Base-by-base conservation (phyloP, 2,329 filamentous ascomycete species). In the Rosellinia necatrix region DNA sequence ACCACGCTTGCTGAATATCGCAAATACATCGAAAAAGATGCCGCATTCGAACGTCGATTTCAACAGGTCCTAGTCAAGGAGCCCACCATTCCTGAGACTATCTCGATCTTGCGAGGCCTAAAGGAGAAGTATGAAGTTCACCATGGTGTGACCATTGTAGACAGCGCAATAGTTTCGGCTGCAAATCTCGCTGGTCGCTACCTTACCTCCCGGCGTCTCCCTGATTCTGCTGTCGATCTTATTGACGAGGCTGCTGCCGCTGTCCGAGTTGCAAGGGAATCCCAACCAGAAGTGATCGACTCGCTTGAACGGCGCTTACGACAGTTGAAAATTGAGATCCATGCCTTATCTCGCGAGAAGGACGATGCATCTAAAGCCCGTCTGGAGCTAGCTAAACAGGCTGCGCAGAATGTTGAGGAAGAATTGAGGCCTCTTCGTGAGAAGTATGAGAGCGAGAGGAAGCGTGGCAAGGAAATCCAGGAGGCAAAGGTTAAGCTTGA, bases 61-160 rank as follows among this genome's bases (percentile, higher is more conserved):
- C 94, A 99, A 74, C 94, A 99, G 75, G 94, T 99, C 34, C 76
- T 99, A 40, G 93, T 97, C 72, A 97, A 97, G 77, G 94, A 99
- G 72, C 94, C 94, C 2, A 82, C 85, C 5, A 87, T 97, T 44
- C 74, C 85, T 1, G 94, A 99, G 76, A 97, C 94, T 12, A 85
- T 99, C 61, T 99, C 94, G 19, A 99, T 99, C 69, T 87, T 99
- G n/a, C 91, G 94, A 81, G 94, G 94, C 70, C 79, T 99, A 61
- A 99, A 97, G 79, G 93, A 97, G 73, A 91, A 92, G 72, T 99
- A 97, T 76, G 94, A 99, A 76, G 91, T 96, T 46, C 94, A 99
- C 74, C 94, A 99, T 73, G 92, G 93, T 81, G 94, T 99, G 68
- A 97, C 87, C 64, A 99, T 99, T 64, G 86, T 93, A 38, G 94